Base-by-base conservation (phyloP, 2,329 filamentous ascomycete species). In the Cercospora sesami region DNA sequence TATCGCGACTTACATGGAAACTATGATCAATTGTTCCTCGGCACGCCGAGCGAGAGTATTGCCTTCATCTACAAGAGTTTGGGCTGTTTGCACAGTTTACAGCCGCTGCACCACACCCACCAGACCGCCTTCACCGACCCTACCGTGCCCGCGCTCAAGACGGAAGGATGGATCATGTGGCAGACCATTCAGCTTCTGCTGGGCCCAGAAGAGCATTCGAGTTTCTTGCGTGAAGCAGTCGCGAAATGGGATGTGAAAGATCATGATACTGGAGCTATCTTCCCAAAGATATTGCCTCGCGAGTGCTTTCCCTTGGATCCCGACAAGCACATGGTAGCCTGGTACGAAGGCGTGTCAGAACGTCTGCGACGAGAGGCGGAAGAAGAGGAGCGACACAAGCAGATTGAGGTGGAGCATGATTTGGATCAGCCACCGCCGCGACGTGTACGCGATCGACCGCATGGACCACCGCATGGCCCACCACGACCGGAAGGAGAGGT, bases 11-110 rank as follows among this genome's bases (percentile, higher is more conserved):
- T 83, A 69, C 73, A 83, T 73, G 78, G 81, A 74, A 73, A 83
- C 80, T 76, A 82, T 78, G 83, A 85, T 67, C 77, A 82, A 26
- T 86, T 98, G 64, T 98, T 98, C 78, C 83, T 94, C 51, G 85
- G 90, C 3, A 92, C 91, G 36, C 89, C 91, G 21, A 82, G 89
- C 68, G 83, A 88, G 42, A 90, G 90, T 53, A 89, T 99, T 70
- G 95, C 94, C 30, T 96, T 93, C 81, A 95, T 97, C 72, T 98
- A 96, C 85, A 91, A 93, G 76, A 91, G 91, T 7, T 87, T 96
- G 62, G 95, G 94, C 73, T 97, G 94, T 78, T 91, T 93, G 74
- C 94, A 98, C 80, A 89, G 89, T 60, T 85, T 98, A 30, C 91
- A 96, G 73, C 75, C 76, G 18, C 91, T 96, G 72, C 71, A 73